Evolutionary conservation across 1,139 yeast species (phyloP), one percentile per base, ranked within the genome.

Genomic region (Debaryomyces sp.): DNA sequence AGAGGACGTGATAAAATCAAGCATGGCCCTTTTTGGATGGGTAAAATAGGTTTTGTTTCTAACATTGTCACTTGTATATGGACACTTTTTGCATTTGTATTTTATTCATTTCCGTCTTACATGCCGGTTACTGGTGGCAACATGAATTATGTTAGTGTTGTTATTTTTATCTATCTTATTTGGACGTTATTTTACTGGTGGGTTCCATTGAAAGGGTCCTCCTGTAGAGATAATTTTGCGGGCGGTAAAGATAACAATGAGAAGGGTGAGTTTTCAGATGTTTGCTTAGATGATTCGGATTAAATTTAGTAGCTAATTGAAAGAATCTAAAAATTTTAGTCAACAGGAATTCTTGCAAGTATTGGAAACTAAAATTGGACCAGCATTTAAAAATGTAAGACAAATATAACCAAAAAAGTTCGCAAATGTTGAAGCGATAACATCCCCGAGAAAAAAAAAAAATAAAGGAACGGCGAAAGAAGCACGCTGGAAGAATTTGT

Each of bases 121-220:
- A 77, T 82, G 77, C 92, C 92, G 1, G 90, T 80, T 2, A 74
- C 79, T 4, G 79, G 76, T 36, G 77, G 78, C 45, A 76, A 78
- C 56, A 85, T 87, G 88, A 87, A 87, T 68, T 87, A 86, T 61
- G 87, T 85, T 29, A 73, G 82, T 13, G 89, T 78, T 6, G 87
- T 85, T 18, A 71, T 84, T 53, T 85, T 71, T 1, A 81, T 82
- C 22, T 82, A 81, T 61, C 65, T 80, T n/a, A 51, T 80, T 4
- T 82, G 81, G 65, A 73, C 84, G 7, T 54, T 85, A 44, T 67
- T 73, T 5, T 83, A 82, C 63, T 86, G 90, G 89, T 76, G 64
- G 62, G 72, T 74, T 68, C 80, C 80, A 24, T 59, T 73, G 49
- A 70, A 68, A 53, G 67, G 66, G 37, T 73, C 63, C 59, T 62